Evolutionary conservation across 108 stramenopile species (phyloP).

Genomic region (Nitzschia palea): DNA sequence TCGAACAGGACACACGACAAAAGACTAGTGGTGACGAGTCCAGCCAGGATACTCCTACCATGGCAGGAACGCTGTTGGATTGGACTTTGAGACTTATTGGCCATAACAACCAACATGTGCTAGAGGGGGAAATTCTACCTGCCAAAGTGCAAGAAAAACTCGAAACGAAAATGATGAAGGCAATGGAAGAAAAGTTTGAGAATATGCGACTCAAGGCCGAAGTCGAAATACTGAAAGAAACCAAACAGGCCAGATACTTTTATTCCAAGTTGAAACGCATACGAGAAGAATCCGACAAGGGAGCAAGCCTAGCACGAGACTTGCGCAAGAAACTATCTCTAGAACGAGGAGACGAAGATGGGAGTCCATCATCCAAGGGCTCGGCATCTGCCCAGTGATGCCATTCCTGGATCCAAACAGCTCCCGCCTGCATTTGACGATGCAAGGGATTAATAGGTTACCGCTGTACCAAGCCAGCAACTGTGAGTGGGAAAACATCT

Average conservation of each 20-base stretch:
- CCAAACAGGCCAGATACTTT: slow-evolving; percentile 16
- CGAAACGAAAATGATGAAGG: slow-evolving; percentile 1
- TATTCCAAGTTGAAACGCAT: slow-evolving; percentile 1
- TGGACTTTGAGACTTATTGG: slow-evolving; percentile 8
- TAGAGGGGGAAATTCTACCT: slow-evolving; percentile 9
- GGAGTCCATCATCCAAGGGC: no score
- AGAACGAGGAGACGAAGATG: no score
- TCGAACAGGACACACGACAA: slow-evolving; percentile 2
- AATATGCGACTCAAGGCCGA: slow-evolving; percentile 5
- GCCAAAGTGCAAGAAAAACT: slow-evolving; percentile 6
- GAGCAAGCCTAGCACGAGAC: not conserved
- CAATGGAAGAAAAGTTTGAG: slow-evolving; percentile 9
- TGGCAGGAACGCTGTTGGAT: not conserved
- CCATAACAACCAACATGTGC: not conserved
- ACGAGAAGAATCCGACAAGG: not conserved
- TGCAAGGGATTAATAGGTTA: no score
- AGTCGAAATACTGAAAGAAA: not conserved
- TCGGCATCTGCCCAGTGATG: no score
- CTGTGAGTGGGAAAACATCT: no score
- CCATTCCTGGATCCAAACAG: no score
- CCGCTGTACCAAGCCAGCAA: no score
- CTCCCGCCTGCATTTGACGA: no score
- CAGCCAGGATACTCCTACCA: not conserved
- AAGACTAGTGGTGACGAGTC: not conserved
- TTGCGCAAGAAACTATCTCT: not conserved